phyloP scores from a whole-genome alignment of 2,329 filamentous ascomycete species.

The Pyrenophora graminea region DNA sequence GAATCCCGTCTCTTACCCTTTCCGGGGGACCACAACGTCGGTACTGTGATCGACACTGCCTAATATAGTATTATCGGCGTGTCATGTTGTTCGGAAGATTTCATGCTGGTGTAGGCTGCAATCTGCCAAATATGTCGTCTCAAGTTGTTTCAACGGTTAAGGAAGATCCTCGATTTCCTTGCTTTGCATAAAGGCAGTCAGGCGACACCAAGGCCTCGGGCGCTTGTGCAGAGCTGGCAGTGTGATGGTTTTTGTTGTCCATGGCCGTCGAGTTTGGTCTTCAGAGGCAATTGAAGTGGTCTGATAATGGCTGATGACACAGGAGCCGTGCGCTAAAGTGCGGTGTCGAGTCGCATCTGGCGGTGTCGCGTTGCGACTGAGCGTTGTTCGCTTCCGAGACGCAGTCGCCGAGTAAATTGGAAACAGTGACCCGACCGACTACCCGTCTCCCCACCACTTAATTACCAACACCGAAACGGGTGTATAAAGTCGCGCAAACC shows the following conservation, averaged over 20 bases:
- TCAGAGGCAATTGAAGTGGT: neutral
- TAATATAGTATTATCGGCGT: too few relatives aligned
- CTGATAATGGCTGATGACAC: neutral
- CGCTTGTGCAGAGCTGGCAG: neutral
- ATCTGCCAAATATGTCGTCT: neutral
- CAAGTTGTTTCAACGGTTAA: conserved; percentile 4
- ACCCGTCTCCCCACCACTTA: conserved; percentile 6
- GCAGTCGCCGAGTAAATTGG: conserved; percentile 19
- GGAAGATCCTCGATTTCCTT: neutral
- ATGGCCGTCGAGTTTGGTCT: too few relatives aligned
- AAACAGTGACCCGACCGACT: conserved; percentile 15
- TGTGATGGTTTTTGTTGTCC: neutral
- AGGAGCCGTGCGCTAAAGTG: neutral
- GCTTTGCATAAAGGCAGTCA: conserved; percentile 3
- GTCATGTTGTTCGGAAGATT: too few relatives aligned
- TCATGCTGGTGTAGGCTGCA: neutral
- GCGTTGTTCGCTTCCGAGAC: conserved; percentile 11
- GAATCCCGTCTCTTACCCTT: too few relatives aligned
- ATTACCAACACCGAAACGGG: conserved; percentile 5
- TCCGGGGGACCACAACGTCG: too few relatives aligned
- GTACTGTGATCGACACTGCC: too few relatives aligned
- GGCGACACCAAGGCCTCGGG: neutral
- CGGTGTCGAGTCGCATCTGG: neutral
- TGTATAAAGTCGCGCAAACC: conserved; percentile 1
- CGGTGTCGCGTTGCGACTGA: conserved; percentile 1